Percentiles rank a stretch among this genome's conserved stretches.
These are phyloP conservation scores for Candida parachauliodes DNA, from an alignment of 805 yeast genomes.

Conservation along the genomic window DNA sequence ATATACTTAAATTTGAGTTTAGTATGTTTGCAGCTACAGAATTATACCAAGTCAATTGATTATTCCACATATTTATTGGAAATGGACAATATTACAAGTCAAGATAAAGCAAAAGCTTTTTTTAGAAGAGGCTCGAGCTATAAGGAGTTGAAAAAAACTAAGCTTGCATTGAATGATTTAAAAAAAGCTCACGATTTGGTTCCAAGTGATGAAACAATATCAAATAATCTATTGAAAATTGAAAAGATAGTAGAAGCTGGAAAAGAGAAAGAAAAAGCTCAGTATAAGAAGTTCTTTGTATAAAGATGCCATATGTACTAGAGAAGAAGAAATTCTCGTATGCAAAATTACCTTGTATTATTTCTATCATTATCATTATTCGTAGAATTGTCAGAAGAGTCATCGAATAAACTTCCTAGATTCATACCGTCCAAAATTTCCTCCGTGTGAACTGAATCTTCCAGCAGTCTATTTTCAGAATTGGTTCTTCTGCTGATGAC, in stretches of 20 bases:
- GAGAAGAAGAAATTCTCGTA: neutral
- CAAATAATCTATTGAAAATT: constrained; percentile 39
- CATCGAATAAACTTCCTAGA: constrained; percentile 22
- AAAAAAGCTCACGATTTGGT: constrained; percentile 39
- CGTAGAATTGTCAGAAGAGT: constrained; percentile 5
- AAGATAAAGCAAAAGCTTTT: constrained; percentile 55
- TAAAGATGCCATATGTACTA: constrained; percentile 14
- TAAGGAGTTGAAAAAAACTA: constrained; percentile 41
- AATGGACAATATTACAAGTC: constrained; percentile 27
- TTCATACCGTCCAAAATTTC: constrained; percentile 25
- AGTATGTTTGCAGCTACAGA: constrained; percentile 45
- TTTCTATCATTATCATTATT: constrained; percentile 6
- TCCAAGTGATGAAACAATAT: constrained; percentile 50
- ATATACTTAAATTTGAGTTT: constrained; percentile 59
- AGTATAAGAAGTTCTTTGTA: constrained; percentile 60
- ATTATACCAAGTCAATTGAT: constrained; percentile 48
- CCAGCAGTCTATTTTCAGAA: constrained; percentile 31
- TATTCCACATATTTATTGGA: constrained; percentile 59
- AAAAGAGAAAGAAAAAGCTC: constrained; percentile 50
- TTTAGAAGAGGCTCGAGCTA: constrained; percentile 54
- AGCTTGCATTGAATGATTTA: constrained; percentile 48
- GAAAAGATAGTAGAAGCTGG: constrained; percentile 37
- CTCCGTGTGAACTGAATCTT: constrained; percentile 9
- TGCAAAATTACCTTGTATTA: constrained; percentile 1
- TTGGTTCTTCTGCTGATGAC: constrained; percentile 43